Conservation (phyloP, 768 basidiomycete species). For the Serendipita sp. region DNA sequence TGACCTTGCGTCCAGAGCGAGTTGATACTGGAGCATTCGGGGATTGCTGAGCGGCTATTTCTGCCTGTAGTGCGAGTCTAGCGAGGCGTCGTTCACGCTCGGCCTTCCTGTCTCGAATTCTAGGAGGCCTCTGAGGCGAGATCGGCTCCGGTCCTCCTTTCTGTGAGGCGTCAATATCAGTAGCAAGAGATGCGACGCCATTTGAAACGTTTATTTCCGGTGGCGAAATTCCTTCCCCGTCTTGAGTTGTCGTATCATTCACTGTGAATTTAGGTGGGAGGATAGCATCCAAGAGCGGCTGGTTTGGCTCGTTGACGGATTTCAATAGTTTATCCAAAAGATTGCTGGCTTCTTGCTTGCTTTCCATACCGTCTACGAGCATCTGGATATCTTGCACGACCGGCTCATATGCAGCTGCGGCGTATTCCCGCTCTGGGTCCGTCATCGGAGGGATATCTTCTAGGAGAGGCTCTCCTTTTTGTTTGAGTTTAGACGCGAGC, state of each 20-base stretch:
- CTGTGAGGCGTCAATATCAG: background rate
- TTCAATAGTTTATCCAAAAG: background rate
- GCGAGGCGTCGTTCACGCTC: background rate
- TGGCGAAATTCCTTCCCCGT: no score
- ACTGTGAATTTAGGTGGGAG: background rate
- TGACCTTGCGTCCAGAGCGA: no score
- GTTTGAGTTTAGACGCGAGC: conserved; percentile 47
- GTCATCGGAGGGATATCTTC: conserved; percentile 11
- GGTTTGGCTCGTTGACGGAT: background rate
- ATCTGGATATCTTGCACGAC: background rate
- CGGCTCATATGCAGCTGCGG: background rate
- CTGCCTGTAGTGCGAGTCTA: background rate
- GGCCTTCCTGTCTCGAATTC: background rate
- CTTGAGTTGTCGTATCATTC: background rate
- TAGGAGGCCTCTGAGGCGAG: background rate
- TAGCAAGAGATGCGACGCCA: background rate
- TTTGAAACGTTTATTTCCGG: no score
- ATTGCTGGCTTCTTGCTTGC: background rate
- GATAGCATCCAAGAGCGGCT: background rate
- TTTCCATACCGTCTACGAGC: background rate
- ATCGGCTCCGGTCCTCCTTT: background rate
- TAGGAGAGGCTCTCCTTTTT: background rate
- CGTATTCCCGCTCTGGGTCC: conserved; percentile 17
- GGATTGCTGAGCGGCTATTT: background rate
- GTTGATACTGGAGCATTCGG: no score